Evolutionary conservation across 2,329 filamentous ascomycete genomes (phyloP).

Genomic region (Epichloe typhina): DNA sequence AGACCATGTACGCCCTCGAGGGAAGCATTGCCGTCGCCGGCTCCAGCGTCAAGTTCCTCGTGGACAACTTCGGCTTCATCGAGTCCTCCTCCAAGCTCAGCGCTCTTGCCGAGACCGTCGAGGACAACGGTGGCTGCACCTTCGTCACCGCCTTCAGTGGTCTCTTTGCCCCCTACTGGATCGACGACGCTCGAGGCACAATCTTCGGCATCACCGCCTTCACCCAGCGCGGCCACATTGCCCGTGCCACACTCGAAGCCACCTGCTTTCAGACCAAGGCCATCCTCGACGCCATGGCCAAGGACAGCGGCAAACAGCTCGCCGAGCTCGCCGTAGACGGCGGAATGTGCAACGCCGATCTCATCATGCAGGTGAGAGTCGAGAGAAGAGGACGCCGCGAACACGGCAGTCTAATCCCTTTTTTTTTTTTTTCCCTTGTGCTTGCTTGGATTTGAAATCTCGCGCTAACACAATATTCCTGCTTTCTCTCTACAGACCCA

Average conservation of each 20-base stretch:
- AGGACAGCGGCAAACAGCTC: slow-evolving; percentile 61
- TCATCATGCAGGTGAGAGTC: slow-evolving; percentile 54
- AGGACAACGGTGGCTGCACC: slow-evolving; percentile 62
- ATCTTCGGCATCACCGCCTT: slow-evolving; percentile 69
- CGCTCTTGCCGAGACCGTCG: slow-evolving; percentile 32
- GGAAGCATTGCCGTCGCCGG: slow-evolving; percentile 67
- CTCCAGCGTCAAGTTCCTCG: slow-evolving; percentile 58
- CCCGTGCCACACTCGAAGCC: slow-evolving; percentile 66
- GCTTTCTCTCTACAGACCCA: slow-evolving; percentile 42
- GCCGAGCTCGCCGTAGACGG: slow-evolving; percentile 69
- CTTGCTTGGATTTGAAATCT: background rate
- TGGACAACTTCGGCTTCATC: slow-evolving; percentile 45
- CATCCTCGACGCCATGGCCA: slow-evolving; percentile 69
- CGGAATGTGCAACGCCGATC: slow-evolving; percentile 68
- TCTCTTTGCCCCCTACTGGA: slow-evolving; percentile 75
- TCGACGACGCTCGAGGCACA: slow-evolving; percentile 68
- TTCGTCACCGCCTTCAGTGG: slow-evolving; percentile 73
- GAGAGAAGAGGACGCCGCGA: background rate
- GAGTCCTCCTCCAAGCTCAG: slow-evolving; percentile 31
- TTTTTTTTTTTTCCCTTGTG: background rate
- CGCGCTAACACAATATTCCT: background rate
- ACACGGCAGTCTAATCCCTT: background rate
- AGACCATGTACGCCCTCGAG: slow-evolving; percentile 62
- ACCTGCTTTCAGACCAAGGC: slow-evolving; percentile 77
- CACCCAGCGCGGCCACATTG: slow-evolving; percentile 65